phyloP scores from a whole-genome alignment of 1,139 yeast genomes.

The Eremothecium coryli region DNA sequence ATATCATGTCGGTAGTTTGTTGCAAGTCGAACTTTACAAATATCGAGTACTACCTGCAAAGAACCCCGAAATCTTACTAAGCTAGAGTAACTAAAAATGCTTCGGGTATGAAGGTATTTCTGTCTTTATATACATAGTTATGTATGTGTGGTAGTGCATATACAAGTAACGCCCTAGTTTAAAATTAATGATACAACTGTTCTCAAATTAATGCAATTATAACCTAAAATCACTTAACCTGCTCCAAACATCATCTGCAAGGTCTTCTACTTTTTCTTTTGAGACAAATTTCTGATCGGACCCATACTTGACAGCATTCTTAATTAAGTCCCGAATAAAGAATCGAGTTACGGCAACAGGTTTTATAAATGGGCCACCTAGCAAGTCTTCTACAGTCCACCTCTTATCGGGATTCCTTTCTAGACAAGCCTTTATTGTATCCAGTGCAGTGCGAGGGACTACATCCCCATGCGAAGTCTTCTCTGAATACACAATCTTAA shows the following conservation, averaged over 20 bases:
- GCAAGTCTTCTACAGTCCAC: slow-evolving; percentile 54
- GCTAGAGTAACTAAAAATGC: too few species aligned
- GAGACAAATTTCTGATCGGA: slow-evolving; percentile 35
- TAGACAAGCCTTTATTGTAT: slow-evolving; percentile 65
- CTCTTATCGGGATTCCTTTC: slow-evolving; percentile 63
- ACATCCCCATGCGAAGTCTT: slow-evolving; percentile 51
- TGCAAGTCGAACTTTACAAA: too few species aligned
- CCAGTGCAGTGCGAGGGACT: slow-evolving; percentile 64
- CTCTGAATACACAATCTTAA: slow-evolving; percentile 62
- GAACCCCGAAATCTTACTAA: too few species aligned
- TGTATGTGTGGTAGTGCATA: too few species aligned
- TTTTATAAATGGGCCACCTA: slow-evolving; percentile 51
- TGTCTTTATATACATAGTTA: too few species aligned
- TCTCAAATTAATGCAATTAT: slow-evolving; percentile 7
- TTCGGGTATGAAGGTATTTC: too few species aligned
- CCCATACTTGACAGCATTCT: slow-evolving; percentile 68
- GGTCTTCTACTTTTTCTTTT: slow-evolving; percentile 35
- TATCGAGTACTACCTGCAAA: too few species aligned
- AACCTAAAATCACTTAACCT: slow-evolving; percentile 27
- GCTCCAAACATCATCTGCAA: slow-evolving; percentile 48
- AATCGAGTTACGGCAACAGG: slow-evolving; percentile 66
- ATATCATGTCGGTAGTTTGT: too few species aligned
- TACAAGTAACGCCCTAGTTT: too few species aligned
- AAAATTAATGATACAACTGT: neutral
- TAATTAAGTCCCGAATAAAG: slow-evolving; percentile 62